Evolutionary conservation across 257 asterid species (phyloP), one percentile per base, ranked within the genome.

Genomic region (Apocynum venetum): DNA sequence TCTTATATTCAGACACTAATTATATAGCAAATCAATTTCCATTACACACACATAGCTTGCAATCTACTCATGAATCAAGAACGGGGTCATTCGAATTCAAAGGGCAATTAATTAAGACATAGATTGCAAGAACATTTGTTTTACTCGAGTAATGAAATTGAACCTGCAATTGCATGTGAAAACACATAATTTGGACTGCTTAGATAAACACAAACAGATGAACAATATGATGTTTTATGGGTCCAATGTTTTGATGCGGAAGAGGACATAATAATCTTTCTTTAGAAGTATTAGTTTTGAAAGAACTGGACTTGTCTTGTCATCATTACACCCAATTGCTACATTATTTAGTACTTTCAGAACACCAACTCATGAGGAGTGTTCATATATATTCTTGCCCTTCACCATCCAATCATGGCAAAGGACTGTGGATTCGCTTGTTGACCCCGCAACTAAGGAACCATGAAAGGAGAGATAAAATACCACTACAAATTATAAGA

Each of bases 361-460:
- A 77, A 60, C 46, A 73, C 49, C 49, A 74, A 1, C 15, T 77
- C 59, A 75, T 76, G 53, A 80, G 76, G 65, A 43, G 80, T 53
- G 20, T 79, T 78, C 74, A 76, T 20, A 74, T 81, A 76, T 25
- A 74, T 83, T 55, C 77, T 73, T 11, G 56, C 73, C 76, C 80
- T 85, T 76, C 85, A 80, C 76, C 51, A 67, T 60, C 78, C 80
- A 84, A 80, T 85, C 72, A 85, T 86, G 77, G 78, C 59, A 60
- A 25, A 84, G 60, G 82, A 80, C 83, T 78, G 77, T 76, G 80
- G 6, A 8, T 76, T 88, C 75, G 88, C 94, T 90, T 88, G 86
- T 87, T 85, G 87, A 88, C 92, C 80, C 87, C 77, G 92, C 90
- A 89, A 87, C 87, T 80, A 78, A n/a, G 31, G 57, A 53, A 55